These are phyloP conservation scores for Boeremia exigua DNA, from an alignment of 2,329 filamentous ascomycete genomes.

Conservation along the genomic window DNA sequence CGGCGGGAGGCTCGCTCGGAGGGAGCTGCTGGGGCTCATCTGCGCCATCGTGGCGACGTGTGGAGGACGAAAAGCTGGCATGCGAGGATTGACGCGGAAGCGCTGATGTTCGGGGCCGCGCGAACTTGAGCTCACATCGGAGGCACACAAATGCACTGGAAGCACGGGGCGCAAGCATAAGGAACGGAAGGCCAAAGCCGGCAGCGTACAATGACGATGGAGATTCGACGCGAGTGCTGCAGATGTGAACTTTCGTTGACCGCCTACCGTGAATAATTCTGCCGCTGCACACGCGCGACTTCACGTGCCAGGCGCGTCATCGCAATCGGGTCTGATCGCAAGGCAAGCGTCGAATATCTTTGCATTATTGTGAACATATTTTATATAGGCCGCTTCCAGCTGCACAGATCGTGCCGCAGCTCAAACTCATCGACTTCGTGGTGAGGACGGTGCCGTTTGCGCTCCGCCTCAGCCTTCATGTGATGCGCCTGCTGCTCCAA, in stretches of 20 bases:
- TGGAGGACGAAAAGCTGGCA: slow-evolving; percentile 38
- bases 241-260: slow-evolving; percentile 31
- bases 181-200: slow-evolving; percentile 18
- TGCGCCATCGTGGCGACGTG: slow-evolving; percentile 30
- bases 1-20: neutral
- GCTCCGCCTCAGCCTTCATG: slow-evolving; percentile 50
- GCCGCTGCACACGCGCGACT: slow-evolving; percentile 28
- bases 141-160: slow-evolving; percentile 48
- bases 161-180: slow-evolving; percentile 47
- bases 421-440: slow-evolving; percentile 58
- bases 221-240: neutral
- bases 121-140: slow-evolving; percentile 45
- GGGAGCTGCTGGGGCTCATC: slow-evolving; percentile 18
- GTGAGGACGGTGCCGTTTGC: slow-evolving; percentile 41
- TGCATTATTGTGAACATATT: no score
- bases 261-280: slow-evolving; percentile 28
- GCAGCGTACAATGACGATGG: slow-evolving; percentile 11
- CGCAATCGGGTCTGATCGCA: neutral
- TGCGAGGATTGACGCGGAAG: slow-evolving; percentile 22
- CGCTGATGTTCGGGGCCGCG: slow-evolving; percentile 26
- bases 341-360: neutral
- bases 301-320: slow-evolving; percentile 41
- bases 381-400: slow-evolving; percentile 49
- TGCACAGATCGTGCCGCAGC: slow-evolving; percentile 55
- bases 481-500: slow-evolving; percentile 52